phyloP scores from a whole-genome alignment of 2,329 filamentous ascomycete species.

The Aquanectria penicillioides region DNA sequence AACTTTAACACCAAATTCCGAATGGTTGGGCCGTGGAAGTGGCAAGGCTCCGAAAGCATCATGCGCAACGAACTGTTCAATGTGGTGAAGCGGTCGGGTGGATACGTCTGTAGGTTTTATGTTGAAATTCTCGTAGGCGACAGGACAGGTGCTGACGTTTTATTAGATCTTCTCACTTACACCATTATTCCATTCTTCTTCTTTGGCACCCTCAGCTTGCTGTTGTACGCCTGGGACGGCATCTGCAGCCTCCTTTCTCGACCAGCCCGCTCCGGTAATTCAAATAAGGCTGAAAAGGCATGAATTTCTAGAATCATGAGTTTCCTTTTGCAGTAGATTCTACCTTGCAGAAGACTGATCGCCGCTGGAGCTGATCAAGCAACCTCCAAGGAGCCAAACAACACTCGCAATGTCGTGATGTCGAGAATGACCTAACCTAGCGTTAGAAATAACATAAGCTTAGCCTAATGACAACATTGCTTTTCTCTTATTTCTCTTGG shows the following conservation, averaged over 20 bases:
- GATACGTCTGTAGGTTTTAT: constrained; percentile 48
- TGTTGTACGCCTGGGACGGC: constrained; percentile 37
- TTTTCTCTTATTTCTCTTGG: too few relatives aligned
- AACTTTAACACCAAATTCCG: constrained; percentile 62
- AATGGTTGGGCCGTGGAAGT: constrained; percentile 56
- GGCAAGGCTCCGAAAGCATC: constrained; percentile 46
- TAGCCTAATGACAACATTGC: too few relatives aligned
- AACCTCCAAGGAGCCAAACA: too few relatives aligned
- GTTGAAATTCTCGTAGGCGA: accelerated
- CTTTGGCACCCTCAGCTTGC: constrained; percentile 47
- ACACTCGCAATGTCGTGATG: too few relatives aligned
- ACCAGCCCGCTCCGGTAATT: too few relatives aligned
- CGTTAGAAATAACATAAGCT: too few relatives aligned
- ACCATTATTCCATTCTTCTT: constrained; percentile 48
- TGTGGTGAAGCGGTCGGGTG: constrained; percentile 50
- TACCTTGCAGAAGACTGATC: too few relatives aligned
- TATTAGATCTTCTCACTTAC: constrained; percentile 48
- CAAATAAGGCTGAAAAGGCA: not conserved
- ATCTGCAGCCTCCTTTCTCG: constrained; percentile 19
- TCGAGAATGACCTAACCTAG: too few relatives aligned
- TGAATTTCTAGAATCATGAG: too few relatives aligned
- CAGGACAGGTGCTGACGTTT: constrained; percentile 16
- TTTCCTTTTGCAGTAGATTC: too few relatives aligned
- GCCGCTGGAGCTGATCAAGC: too few relatives aligned
- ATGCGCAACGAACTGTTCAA: constrained; percentile 55